Evolutionary conservation across 768 basidiomycete species (phyloP).

Genomic region (Amanita fuliginea): DNA sequence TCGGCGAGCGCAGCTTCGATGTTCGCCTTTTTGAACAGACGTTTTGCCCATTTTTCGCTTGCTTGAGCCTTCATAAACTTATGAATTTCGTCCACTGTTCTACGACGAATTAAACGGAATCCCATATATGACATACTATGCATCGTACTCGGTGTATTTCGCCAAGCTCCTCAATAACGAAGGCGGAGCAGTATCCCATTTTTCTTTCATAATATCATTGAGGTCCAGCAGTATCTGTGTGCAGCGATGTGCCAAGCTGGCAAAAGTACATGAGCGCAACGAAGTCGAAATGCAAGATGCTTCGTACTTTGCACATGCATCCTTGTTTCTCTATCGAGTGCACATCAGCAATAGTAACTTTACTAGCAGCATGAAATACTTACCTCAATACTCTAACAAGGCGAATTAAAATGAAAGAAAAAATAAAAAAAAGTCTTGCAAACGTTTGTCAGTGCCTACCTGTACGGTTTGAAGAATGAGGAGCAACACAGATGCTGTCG

Average conservation of each 20-base stretch:
- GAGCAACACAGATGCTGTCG: conserved; percentile 27
- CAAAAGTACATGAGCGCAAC: background rate
- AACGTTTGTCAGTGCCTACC: no score
- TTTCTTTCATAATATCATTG: conserved; percentile 31
- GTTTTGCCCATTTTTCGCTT: conserved; percentile 27
- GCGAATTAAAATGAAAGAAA: no score
- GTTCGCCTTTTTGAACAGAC: conserved; percentile 26
- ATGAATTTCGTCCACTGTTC: conserved; percentile 26
- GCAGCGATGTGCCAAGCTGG: conserved; percentile 24
- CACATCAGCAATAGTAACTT: no score
- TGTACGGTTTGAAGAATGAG: conserved; percentile 35
- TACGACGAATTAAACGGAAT: conserved; percentile 9
- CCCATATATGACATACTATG: background rate
- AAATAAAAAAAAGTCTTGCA: no score
- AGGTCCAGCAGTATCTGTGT: conserved; percentile 31
- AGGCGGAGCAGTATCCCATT: conserved; percentile 31
- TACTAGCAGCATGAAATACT: background rate
- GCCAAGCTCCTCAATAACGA: conserved; percentile 26
- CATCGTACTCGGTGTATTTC: conserved; percentile 27
- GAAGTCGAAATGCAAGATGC: background rate
- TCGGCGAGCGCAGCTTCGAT: conserved; percentile 28
- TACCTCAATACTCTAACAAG: conserved; percentile 13
- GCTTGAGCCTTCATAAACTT: conserved; percentile 28
- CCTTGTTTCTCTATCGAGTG: conserved; percentile 22
- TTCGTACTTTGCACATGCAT: conserved; percentile 21